Base-by-base conservation (phyloP, 331 rosid genomes). In the Stylosanthes scabra region DNA sequence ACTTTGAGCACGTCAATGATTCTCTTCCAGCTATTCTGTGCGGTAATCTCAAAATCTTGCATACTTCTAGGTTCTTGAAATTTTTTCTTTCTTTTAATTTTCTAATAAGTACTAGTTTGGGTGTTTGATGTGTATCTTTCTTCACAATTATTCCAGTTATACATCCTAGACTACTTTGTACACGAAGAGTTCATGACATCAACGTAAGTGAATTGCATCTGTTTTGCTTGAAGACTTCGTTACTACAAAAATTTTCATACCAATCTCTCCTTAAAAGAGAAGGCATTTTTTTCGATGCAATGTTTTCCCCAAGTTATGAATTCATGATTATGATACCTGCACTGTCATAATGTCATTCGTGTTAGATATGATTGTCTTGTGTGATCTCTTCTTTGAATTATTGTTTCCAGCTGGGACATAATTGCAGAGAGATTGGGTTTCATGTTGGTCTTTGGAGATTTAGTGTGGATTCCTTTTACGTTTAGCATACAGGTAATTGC, bases 181-280 rank as follows among this genome's bases (percentile, higher is more conserved):
- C 80, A 89, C 66, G 99, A 95, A 85, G 99, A 92, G 80, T 92
- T 90, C 86, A 92, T 95, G 97, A 92, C 99, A 82, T 95, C 99
- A 74, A 91, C 99, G 97, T 93, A 85, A 89, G 97, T 83, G 50
- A 64, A 63, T 78, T 76, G 59, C 66, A 68, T 42, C 12, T 71
- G 15, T 68, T 42, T 5, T 37, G 69, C 71, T 62, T 46, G 37
- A 66, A 78, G 54, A 45, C 8, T 69, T 31, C 60, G 13, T 51
- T 78, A 63, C 31, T 39, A 20, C 78, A 72, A 51, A 72, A 61
- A 60, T 74, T 55, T 52, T 16, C 34, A 1, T 1, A 20, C 25
- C 37, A 31, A 31, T 34, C 39, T 34, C 39, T 34, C 6, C 1
- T 3, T 3, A 42, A 42, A 42, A 9, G 7, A 42, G 10, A 42